Percentiles rank a stretch among this genome's conserved stretches.
Conservation (phyloP, 345 rosid species). For the Turritis glabra region DNA sequence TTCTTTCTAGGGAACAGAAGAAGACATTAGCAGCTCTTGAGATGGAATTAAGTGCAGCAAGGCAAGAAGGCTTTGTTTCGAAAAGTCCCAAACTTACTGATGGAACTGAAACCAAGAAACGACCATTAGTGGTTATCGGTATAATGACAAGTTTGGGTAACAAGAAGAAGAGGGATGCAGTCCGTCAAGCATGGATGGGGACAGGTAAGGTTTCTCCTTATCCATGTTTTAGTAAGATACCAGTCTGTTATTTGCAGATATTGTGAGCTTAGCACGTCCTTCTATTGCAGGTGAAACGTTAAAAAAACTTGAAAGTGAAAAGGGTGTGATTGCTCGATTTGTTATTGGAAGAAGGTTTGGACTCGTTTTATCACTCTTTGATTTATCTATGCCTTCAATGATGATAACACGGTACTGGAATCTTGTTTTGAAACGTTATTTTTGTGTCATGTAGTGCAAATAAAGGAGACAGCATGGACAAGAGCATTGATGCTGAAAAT, state of each 20-base stretch:
- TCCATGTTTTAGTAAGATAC: neutral
- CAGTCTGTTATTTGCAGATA: conserved; percentile 1
- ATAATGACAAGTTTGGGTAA: conserved; percentile 71
- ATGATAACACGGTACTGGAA: neutral
- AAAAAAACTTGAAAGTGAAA: conserved; percentile 61
- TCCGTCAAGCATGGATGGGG: conserved; percentile 95
- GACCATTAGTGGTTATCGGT: conserved; percentile 71
- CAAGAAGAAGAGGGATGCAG: conserved; percentile 75
- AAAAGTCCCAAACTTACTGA: conserved; percentile 41
- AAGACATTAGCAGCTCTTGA: conserved; percentile 73
- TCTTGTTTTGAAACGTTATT: conserved; percentile 12
- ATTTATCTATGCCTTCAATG: neutral
- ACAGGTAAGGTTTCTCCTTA: conserved; percentile 45
- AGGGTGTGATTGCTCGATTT: conserved; percentile 76
- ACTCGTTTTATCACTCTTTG: conserved; percentile 15
- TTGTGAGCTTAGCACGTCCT: conserved; percentile 7
- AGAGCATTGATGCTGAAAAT: conserved; percentile 62
- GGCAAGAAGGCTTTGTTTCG: conserved; percentile 62
- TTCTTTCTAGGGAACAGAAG: conserved; percentile 70
- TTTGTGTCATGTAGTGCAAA: conserved; percentile 52
- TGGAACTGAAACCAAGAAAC: conserved; percentile 48
- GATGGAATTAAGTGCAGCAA: conserved; percentile 66
- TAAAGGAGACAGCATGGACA: conserved; percentile 64
- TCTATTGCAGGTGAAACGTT: conserved; percentile 52
- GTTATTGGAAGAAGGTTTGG: conserved; percentile 90